Conservation (phyloP, 495 filamentous ascomycete species). For the Tuber borchii region DNA sequence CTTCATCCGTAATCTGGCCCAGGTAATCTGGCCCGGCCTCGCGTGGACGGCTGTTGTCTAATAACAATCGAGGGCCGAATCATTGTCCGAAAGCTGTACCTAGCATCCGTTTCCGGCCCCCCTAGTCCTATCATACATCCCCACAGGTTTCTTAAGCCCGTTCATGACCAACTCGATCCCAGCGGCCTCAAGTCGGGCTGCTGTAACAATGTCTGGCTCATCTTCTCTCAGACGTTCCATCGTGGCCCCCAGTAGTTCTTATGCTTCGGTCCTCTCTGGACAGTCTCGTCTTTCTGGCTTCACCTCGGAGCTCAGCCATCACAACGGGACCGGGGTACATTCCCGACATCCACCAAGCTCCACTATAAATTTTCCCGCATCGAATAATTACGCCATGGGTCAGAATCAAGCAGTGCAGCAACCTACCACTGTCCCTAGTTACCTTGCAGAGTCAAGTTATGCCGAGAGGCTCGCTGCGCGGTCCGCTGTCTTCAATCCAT, state of each 20-base stretch:
- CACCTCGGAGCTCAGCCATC: slow-evolving; percentile 42
- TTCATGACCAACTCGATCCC: slow-evolving; percentile 41
- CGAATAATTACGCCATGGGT: slow-evolving; percentile 23
- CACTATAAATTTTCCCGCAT: slow-evolving; percentile 25
- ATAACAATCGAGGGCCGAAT: slow-evolving; percentile 30
- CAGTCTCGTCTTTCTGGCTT: slow-evolving; percentile 48
- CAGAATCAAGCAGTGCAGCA: slow-evolving; percentile 27
- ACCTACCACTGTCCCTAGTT: slow-evolving; percentile 36
- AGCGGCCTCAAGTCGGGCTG: slow-evolving; percentile 35
- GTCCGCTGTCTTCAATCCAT: slow-evolving; percentile 44
- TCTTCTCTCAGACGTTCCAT: slow-evolving; percentile 41
- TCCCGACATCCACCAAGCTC: slow-evolving; percentile 36
- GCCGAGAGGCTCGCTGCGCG: slow-evolving; percentile 37
- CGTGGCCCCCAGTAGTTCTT: slow-evolving; percentile 50
- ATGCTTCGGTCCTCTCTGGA: slow-evolving; percentile 76
- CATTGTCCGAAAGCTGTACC: slow-evolving; percentile 17
- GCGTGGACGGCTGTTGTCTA: slow-evolving; percentile 27
- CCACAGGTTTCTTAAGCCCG: slow-evolving; percentile 26
- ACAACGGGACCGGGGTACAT: slow-evolving; percentile 44
- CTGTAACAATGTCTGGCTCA: slow-evolving; percentile 37
- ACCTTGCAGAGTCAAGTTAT: slow-evolving; percentile 40
- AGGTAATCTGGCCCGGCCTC: slow-evolving; percentile 8
- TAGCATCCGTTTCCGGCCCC: slow-evolving; percentile 12
- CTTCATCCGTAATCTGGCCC: background rate
- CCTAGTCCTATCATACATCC: background rate